Base-by-base conservation (phyloP, 148 eudicot species). In the Silene conica region DNA sequence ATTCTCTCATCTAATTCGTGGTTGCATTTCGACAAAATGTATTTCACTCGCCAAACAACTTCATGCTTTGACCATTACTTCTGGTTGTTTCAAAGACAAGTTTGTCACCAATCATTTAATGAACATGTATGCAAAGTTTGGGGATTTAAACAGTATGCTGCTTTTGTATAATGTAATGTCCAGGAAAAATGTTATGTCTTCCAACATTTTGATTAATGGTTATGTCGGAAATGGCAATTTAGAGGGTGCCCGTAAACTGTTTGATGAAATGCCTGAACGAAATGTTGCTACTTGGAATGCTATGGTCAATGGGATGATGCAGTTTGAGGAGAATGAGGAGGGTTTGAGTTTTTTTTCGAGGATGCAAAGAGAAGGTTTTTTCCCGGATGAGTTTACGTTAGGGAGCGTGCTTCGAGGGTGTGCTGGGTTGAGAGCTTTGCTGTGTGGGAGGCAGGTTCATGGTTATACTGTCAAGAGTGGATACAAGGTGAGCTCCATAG, bases 261-360 rank as follows among this genome's bases (percentile, higher is more conserved):
- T 93, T 41, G 80, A 90, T 25, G 84, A 80, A 85, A 93, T 93
- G 96, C 81, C 85, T 28, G 82, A 80, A 70, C 77, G 89, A 72
- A 90, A 90, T 82, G 71, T 91, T 0, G 98, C 92, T 7, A 83
- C 92, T 12, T 93, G 98, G 98, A 93, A 93, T 75, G 98, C 92
- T 0, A 85, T 93, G 83, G 86, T 90, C 12, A 75, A 85, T 60
- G 96, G 93, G 55, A 63, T 87, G 87, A 83, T 81, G 26, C 86
- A 87, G 25, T 85, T 80, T 48, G 90, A 83, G 78, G 58, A 65
- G 34, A 87, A 87, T 59, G 92, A 85, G 54, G 90, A 83, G 79
- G 96, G 92, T 3, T 77, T 93, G 80, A 69, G 74, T 13, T 80
- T 90, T 82, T 85, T 93, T 72, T 28, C 61, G 0, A 60, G 74